A percentile compares a stretch with the other conserved stretches of the same genome.
Conservation (phyloP, 225 moss, liverwort and hornwort species). For the Sphagnum contortum region DNA sequence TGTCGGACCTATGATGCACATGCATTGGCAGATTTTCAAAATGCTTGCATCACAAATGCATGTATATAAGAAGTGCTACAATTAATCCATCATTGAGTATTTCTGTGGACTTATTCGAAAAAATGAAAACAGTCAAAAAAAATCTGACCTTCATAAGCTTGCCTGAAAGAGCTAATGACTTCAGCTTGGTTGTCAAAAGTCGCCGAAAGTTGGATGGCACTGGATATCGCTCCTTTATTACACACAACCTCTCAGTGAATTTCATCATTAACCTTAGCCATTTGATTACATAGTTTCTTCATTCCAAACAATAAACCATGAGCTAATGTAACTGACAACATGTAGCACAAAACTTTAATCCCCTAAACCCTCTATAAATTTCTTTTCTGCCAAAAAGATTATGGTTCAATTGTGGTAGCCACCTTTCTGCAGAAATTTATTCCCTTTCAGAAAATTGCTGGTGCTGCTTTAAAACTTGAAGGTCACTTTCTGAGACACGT, state of each 20-base stretch:
- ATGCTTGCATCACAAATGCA: background rate
- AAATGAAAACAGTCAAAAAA: background rate
- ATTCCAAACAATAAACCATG: too few species aligned
- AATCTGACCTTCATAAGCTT: conserved; percentile 87
- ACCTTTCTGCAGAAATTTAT: too few species aligned
- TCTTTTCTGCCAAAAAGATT: too few species aligned
- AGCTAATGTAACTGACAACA: too few species aligned
- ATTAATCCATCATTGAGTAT: background rate
- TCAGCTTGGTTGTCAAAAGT: conserved; percentile 89
- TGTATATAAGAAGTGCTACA: background rate
- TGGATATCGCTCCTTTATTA: conserved; percentile 94
- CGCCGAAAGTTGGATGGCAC: conserved; percentile 98
- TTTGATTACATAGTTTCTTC: too few species aligned
- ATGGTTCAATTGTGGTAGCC: too few species aligned
- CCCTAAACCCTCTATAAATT: too few species aligned
- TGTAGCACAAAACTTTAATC: too few species aligned
- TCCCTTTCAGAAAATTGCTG: too few species aligned
- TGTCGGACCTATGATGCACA: conserved; percentile 40
- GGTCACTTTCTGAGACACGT: too few species aligned
- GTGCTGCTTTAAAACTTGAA: too few species aligned
- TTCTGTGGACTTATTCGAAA: background rate
- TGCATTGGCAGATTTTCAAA: background rate
- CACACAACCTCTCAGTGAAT: background rate
- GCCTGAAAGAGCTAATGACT: conserved; percentile 75
- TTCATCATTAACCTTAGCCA: too few species aligned